These are phyloP conservation scores for Parathielavia hyrcaniae DNA, from an alignment of 495 filamentous ascomycete species.

Conservation along the genomic window DNA sequence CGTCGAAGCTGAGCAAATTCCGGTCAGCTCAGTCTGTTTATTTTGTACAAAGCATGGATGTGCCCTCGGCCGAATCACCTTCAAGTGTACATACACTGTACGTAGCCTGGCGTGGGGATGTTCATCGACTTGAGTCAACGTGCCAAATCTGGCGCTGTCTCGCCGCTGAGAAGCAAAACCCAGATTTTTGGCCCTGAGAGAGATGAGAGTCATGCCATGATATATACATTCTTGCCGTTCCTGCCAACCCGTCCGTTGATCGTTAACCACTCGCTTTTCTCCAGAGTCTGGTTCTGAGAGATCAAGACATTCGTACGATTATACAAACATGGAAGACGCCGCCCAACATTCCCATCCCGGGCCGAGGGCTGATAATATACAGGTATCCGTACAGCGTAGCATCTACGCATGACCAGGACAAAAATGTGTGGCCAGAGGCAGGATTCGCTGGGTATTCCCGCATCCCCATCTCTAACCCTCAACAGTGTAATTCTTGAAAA, in stretches of 20 bases:
- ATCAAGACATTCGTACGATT: background rate
- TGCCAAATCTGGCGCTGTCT: too few species aligned
- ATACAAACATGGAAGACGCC: background rate
- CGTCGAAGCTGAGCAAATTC: too few species aligned
- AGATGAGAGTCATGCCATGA: constrained; percentile 8
- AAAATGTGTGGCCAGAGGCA: background rate
- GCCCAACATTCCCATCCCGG: background rate
- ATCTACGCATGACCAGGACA: background rate
- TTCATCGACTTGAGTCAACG: too few species aligned
- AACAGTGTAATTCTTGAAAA: too few species aligned
- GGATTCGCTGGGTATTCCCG: too few species aligned
- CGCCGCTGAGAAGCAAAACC: too few species aligned
- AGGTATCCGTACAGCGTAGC: background rate
- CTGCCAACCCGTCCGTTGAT: background rate
- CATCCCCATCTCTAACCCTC: too few species aligned
- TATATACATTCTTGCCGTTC: background rate
- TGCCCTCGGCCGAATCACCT: too few species aligned
- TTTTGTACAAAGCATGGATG: too few species aligned
- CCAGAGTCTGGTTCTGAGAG: background rate
- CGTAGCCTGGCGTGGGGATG: too few species aligned
- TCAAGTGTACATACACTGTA: too few species aligned
- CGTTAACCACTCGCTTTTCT: background rate
- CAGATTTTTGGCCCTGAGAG: background rate
- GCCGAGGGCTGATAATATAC: constrained; percentile 8
- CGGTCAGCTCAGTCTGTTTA: too few species aligned